Base-by-base conservation (phyloP, 2,329 filamentous ascomycete genomes). In the Ophiostoma quercus region DNA sequence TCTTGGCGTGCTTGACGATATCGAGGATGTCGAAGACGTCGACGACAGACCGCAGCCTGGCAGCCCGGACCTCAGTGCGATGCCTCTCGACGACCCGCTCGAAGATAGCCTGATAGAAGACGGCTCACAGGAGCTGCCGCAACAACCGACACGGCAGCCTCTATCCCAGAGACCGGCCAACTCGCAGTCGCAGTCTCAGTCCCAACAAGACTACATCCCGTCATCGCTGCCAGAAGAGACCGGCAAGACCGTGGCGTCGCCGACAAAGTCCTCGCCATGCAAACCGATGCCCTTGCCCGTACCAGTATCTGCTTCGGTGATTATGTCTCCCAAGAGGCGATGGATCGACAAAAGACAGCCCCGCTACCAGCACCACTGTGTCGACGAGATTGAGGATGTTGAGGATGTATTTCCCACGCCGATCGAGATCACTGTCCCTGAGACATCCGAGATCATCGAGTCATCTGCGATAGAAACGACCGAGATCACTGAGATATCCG, bases 171-270 rank as follows among this genome's bases (percentile, higher is more conserved):
- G 57, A 2, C 39, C 29, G 8, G 65, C 67, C 14, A 71, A 69
- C 29, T 63, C 68, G 19, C 71, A 71, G 66, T 63, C 68, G 16
- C 71, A 71, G 60, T 29, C 25, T 29, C 70, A 68, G 66, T 62
- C 68, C 2, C 37, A 19, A 2, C 8, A 62, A 62, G 57, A 14
- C 12, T 29, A 71, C 47, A 67, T 73, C 2, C 73, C 73, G 1
- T 73, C 73, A 4, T 73, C 73, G 3, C 66, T 72, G 22, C 73
- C 71, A 6, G 73, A 73, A 22, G 72, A 73, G 67, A 41, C 70
- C 6, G 72, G 71, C 2, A 69, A 68, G 5, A 54, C 71, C 0
- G 66, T 71, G 11, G 32, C 32, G 1, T 65, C 62, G 12, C 8
- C 39, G 32, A 12, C 22, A 2, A 62, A 34, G 6, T 16, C 60